Base-by-base conservation (phyloP, 331 rosid species). In the Quercus phellos region DNA sequence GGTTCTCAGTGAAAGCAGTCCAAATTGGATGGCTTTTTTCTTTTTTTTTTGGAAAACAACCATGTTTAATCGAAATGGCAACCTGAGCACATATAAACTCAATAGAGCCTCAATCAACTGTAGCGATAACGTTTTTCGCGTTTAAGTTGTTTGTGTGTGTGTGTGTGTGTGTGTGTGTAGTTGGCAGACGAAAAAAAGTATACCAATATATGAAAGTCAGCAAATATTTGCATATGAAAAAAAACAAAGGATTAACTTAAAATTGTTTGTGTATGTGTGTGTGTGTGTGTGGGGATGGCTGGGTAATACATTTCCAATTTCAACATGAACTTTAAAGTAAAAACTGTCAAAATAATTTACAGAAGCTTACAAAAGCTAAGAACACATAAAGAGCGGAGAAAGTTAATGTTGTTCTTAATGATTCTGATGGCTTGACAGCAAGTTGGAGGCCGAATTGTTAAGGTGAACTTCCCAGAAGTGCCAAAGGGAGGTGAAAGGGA, bases 401-500 rank as follows among this genome's bases (percentile, higher is more conserved):
- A 75, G 22, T 75, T 19, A 73, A 70, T 56, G 51, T 68, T 74
- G 51, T 80, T 60, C 59, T 60, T 70, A 66, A 73, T 75, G 78
- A 22, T 30, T 78, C 16, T 74, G 82, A 43, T 72, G 64, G 55
- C 72, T 46, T 75, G 78, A 76, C 91, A 94, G 99, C 92, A 84
- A 94, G 79, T 94, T 34, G 97, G 93, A 18, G 95, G 99, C 17
- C 87, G 97, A 74, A 87, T 89, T 3, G 87, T 82, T 24, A 93
- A 78, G 85, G 99, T 90, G 32, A 92, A 92, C 88, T 90, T 94
- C 78, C 97, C 97, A 50, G 97, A 94, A 84, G 97, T 92, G 66
- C 97, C 99, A 3, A 88, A 78, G 79, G 98, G 98, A 76, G 97
- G 97, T 38, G 97, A 94, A 83, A 91, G 89, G 85, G 87, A 91